phyloP scores from a whole-genome alignment of 495 filamentous ascomycete genomes.

The Aspergillus saccharolyticus region DNA sequence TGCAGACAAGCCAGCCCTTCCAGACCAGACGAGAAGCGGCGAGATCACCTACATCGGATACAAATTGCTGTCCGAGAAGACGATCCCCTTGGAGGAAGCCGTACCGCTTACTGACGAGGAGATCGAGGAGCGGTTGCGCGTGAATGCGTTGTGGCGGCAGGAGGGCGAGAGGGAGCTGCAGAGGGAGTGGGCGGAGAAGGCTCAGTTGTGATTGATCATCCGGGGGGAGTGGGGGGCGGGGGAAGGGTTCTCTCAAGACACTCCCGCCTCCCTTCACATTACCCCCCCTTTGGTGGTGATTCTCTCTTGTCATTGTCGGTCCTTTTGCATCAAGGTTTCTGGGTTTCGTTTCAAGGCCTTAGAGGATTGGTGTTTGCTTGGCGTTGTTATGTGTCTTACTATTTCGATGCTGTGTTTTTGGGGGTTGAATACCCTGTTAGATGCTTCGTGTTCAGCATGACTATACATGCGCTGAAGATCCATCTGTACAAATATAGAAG shows the following conservation, averaged over 20 bases:
- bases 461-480: too few relatives aligned
- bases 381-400: not conserved
- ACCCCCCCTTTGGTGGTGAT: not conserved
- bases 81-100: constrained; percentile 48
- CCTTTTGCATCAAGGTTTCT: too few relatives aligned
- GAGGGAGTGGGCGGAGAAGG: constrained; percentile 33
- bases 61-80: constrained; percentile 47
- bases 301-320: too few relatives aligned
- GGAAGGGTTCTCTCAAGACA: too few relatives aligned
- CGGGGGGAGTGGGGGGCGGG: too few relatives aligned
- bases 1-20: too few relatives aligned
- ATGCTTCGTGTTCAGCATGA: not conserved
- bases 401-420: not conserved
- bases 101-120: constrained; percentile 49
- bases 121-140: constrained; percentile 44
- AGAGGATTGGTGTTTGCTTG: not conserved
- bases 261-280: not conserved
- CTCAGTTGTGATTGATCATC: constrained; percentile 49
- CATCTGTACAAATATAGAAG: too few relatives aligned
- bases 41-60: constrained; percentile 45
- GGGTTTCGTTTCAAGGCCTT: too few relatives aligned
- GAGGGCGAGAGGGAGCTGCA: constrained; percentile 40
- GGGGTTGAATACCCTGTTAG: not conserved
- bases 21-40: constrained; percentile 9
- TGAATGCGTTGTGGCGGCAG: constrained; percentile 40